Evolutionary conservation across 202 grass and related monocot genomes (phyloP), one percentile per base, ranked within the genome.

Genomic region (Digitaria exilis): DNA sequence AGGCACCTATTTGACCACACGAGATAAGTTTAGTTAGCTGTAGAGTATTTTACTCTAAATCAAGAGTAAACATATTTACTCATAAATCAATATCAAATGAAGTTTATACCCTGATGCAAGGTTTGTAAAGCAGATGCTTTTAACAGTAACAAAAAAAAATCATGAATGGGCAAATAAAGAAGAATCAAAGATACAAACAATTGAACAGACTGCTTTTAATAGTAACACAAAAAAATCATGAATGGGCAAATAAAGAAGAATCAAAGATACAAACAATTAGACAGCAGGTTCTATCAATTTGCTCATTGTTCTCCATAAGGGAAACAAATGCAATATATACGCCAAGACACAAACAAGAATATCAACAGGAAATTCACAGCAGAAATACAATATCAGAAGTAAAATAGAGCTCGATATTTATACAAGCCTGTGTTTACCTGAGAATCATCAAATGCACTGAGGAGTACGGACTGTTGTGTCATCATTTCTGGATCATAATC

Each of bases 391-490:
- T 5, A 55, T 76, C 16, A 65, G 1, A 59, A 70, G 37, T 39
- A 70, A 45, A 65, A 75, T 18, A 25, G 3, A 46, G 70, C 31
- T 34, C 55, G 15, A 52, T 67, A 34, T 34, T 34, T 34, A 22
- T 9, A 30, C 16, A 48, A 4, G 5, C n/a, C 6, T 29, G 15
- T 50, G 54, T 10, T 82, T 86, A 98, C 96, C 96, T 96, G 89
- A 83, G 75, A 92, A 90, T 99, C 96, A 87, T 85, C 82, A 87
- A 96, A 94, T 83, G 96, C 91, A 80, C 73, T 73, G 57, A 63
- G 66, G 46, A 99, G 91, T 67, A 83, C 89, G 7, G 85, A 92
- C 45, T 96, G 93, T 51, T 94, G 91, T 31, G 84, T 84, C 43
- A 96, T 86, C 24, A 89, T 39, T 80, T 96, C 93, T 64, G 89